phyloP scores from a whole-genome alignment of 2,329 filamentous ascomycete species.

The Phialocephala subalpina region DNA sequence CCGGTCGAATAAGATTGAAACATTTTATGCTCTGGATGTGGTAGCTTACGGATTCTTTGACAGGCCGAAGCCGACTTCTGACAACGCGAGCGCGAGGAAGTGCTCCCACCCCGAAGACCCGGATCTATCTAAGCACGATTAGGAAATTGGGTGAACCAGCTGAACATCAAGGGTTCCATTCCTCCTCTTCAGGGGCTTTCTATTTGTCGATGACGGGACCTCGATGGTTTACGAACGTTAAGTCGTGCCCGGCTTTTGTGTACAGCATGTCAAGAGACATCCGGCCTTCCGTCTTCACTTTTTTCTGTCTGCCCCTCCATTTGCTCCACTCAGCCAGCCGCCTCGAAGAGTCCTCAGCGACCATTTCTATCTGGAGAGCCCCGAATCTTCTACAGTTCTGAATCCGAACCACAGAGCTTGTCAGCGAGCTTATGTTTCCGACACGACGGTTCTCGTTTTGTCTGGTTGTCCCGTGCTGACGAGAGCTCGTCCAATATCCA shows the following conservation, averaged over 20 bases:
- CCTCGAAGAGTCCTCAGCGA: not conserved
- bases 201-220: conserved; percentile 1
- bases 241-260: not conserved
- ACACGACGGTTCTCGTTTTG: conserved; percentile 4
- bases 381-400: not conserved
- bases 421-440: not conserved
- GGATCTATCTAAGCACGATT: not conserved
- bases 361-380: not conserved
- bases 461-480: conserved; percentile 27
- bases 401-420: not conserved
- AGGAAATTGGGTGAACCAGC: conserved; percentile 5
- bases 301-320: conserved; percentile 10
- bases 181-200: conserved; percentile 5
- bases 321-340: conserved; percentile 7
- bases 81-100: conserved; percentile 1
- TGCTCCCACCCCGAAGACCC: not conserved
- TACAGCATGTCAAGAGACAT: not conserved
- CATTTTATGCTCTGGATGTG: conserved; percentile 3
- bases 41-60: conserved; percentile 1
- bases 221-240: not conserved
- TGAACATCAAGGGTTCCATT: conserved; percentile 10
- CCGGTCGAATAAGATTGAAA: conserved; percentile 7
- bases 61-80: conserved; percentile 8
- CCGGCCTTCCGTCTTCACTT: conserved; percentile 2
- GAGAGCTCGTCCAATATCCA: conserved; percentile 21